Evolutionary conservation across 495 filamentous ascomycete genomes (phyloP).

Genomic region (Echria macrotheca): DNA sequence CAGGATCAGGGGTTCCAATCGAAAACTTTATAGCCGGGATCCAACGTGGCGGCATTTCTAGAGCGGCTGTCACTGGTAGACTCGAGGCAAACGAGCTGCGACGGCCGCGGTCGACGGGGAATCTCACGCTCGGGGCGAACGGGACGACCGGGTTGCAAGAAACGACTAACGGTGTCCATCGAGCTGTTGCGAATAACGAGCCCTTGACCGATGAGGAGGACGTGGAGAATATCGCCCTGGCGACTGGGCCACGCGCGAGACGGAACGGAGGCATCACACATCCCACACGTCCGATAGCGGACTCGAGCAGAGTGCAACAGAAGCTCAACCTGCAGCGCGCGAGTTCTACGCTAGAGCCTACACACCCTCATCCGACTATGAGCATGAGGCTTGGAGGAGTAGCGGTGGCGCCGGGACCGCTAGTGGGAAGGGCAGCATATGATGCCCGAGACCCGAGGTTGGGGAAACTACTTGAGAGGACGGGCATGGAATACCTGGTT

Average conservation of each 20-base stretch:
- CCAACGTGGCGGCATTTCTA: conserved; percentile 12
- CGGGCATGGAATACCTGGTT: conserved; percentile 59
- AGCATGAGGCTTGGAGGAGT: conserved; percentile 32
- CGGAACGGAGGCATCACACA: conserved; percentile 17
- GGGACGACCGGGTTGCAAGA: no score
- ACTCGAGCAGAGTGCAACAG: conserved; percentile 62
- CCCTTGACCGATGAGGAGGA: conserved; percentile 33
- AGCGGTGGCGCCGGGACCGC: conserved; percentile 26
- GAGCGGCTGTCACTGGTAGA: conserved; percentile 13
- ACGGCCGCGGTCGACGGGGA: conserved; percentile 24
- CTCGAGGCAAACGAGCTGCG: conserved; percentile 11
- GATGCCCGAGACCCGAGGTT: conserved; percentile 49
- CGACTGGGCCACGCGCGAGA: conserved; percentile 10
- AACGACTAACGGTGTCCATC: no score
- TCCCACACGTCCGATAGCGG: no score
- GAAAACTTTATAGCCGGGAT: conserved; percentile 22
- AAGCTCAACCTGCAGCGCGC: conserved; percentile 66
- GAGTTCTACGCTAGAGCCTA: conserved; percentile 57
- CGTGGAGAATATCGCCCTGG: conserved; percentile 19
- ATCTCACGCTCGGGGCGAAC: no score
- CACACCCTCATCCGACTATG: conserved; percentile 33
- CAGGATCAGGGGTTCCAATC: conserved; percentile 28
- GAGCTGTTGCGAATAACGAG: no score
- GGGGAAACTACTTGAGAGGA: conserved; percentile 53
- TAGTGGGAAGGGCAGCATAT: conserved; percentile 37